Evolutionary conservation across 495 filamentous ascomycete species (phyloP).

Genomic region (Melanomma pulvis-pyrius): DNA sequence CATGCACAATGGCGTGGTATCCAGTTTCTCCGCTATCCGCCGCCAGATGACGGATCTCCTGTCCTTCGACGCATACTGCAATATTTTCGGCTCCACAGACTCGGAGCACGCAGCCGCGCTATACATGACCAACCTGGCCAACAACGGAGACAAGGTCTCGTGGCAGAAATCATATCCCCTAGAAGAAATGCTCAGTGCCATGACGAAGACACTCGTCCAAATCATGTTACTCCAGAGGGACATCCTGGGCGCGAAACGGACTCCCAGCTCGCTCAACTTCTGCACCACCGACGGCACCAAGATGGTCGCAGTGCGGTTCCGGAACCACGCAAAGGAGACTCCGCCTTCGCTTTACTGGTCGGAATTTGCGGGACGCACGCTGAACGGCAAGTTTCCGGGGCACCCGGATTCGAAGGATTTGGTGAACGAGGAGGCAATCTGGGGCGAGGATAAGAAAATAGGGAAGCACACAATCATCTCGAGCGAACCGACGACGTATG

Average conservation of each 20-base stretch:
- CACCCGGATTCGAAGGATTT: conserved; percentile 46
- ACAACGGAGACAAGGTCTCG: conserved; percentile 31
- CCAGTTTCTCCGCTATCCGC: conserved; percentile 48
- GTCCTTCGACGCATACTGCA: conserved; percentile 49
- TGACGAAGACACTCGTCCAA: conserved; percentile 47
- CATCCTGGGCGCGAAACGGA: conserved; percentile 42
- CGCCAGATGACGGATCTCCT: conserved; percentile 48
- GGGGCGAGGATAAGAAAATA: conserved; percentile 43
- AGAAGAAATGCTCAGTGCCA: conserved; percentile 47
- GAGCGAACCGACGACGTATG: conserved; percentile 56
- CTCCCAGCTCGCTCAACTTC: conserved; percentile 36
- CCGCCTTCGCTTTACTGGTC: conserved; percentile 55
- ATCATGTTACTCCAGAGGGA: conserved; percentile 50
- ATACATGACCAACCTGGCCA: conserved; percentile 53
- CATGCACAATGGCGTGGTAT: conserved; percentile 56
- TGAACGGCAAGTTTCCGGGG: conserved; percentile 54
- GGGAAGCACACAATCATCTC: conserved; percentile 55
- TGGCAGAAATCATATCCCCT: conserved; percentile 49
- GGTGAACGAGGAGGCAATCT: conserved; percentile 38
- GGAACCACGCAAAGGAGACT: conserved; percentile 53
- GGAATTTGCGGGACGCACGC: conserved; percentile 51
- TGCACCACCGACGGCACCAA: conserved; percentile 40
- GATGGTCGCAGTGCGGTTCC: conserved; percentile 51
- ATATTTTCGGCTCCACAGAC: conserved; percentile 54
- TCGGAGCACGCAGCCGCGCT: conserved; percentile 56